Evolutionary conservation across 768 basidiomycete genomes (phyloP), one percentile per base, ranked within the genome.

Genomic region (Boletus rufocinnamomeus): DNA sequence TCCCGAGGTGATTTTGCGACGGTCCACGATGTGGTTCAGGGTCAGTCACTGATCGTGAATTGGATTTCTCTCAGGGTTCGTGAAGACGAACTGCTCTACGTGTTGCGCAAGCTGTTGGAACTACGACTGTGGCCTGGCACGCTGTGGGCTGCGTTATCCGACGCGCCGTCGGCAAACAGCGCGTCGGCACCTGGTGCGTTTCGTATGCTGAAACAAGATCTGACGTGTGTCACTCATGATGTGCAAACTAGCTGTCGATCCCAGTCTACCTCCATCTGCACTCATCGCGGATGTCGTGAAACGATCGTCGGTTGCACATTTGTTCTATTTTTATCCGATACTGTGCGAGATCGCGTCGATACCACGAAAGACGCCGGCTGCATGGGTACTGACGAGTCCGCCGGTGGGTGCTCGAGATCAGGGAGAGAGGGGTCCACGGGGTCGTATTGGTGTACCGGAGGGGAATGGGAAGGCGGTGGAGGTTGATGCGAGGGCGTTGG

Each of bases 61-160:
- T 1, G 34, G 44, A 32, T 52, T 2, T 37, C 6, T 37, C 6
- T 41, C 21, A 95, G 95, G 54, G 83, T 85, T 1, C 82, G 93
- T 27, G 94, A 98, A 72, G 93, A 96, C 64, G 96, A 98, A 65
- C 69, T 98, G 16, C 70, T 95, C 2, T 96, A 95, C 67, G 82
- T 94, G 28, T 74, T 98, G 14, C 83, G 83, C 43, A 91, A 92
- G 60, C 75, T 98, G n/a, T 76, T 84, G 14, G 80, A 82, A 37
- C 75, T 95, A 23, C 79, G 79, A n/a, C 74, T 97, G 11, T 90
- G 85, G 84, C 77, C 85, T 14, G 90, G 90, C 3, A 85, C 86
- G 2, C 72, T 94, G 9, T 91, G 88, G 87, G 88, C 89, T 0
- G 86, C 89, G 0, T 68, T 87, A 8, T 88, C 89, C 1, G 81